Conservation (phyloP, 2,329 filamentous ascomycete species). For the Zymoseptoria passerinii region DNA sequence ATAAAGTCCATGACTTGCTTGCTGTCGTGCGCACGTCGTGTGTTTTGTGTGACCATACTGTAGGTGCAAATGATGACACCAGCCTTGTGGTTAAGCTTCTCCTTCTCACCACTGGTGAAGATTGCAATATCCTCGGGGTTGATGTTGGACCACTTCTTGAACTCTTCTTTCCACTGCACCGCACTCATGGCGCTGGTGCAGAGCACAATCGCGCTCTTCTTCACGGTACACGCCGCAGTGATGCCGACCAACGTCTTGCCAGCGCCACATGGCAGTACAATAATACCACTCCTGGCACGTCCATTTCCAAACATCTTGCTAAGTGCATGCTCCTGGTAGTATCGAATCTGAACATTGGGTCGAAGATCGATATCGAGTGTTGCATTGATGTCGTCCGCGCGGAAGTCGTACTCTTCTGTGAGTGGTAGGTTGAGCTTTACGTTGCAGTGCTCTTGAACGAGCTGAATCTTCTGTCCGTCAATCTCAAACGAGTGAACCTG, state of each 20-base stretch:
- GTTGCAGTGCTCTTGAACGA: slow-evolving; percentile 74
- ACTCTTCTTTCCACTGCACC: slow-evolving; percentile 92
- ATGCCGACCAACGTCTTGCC: slow-evolving; percentile 98
- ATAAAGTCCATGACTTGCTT: slow-evolving; percentile 98
- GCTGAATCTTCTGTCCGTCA: slow-evolving; percentile 69
- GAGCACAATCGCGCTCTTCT: slow-evolving; percentile 89
- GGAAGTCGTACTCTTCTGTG: slow-evolving; percentile 94
- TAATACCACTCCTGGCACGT: slow-evolving; percentile 92
- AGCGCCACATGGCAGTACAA: slow-evolving; percentile 90
- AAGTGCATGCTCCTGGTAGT: slow-evolving; percentile 93
- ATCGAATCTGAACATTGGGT: slow-evolving; percentile 80
- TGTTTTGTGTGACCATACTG: slow-evolving; percentile 93
- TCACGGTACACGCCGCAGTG: slow-evolving; percentile 93
- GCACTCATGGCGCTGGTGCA: slow-evolving; percentile 98
- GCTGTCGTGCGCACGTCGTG: slow-evolving; percentile 81
- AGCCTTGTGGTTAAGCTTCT: slow-evolving; percentile 74
- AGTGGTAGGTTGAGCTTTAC: slow-evolving; percentile 79
- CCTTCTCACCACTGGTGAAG: slow-evolving; percentile 91
- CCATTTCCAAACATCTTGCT: slow-evolving; percentile 99
- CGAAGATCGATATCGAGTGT: slow-evolving; percentile 90
- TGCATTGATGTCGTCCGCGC: slow-evolving; percentile 79
- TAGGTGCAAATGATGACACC: slow-evolving; percentile 97
- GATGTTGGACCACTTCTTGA: slow-evolving; percentile 98
- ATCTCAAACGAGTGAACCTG: slow-evolving; percentile 93
- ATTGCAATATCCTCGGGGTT: slow-evolving; percentile 87